Conservation (phyloP, 2,329 filamentous ascomycete species). For the Lachnellula cervina region DNA sequence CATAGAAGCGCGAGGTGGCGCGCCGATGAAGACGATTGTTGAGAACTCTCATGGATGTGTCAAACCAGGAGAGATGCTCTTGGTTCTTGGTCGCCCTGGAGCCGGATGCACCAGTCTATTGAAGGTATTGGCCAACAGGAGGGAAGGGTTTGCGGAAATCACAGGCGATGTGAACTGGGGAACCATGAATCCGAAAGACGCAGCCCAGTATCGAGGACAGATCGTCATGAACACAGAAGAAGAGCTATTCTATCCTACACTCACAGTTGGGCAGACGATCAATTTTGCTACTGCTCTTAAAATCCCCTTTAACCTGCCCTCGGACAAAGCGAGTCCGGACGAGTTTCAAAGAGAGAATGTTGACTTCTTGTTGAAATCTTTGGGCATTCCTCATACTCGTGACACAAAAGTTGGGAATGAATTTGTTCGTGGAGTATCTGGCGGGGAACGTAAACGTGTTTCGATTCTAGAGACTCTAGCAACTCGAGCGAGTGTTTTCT, state of each 20-base stretch:
- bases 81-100: constrained; percentile 65
- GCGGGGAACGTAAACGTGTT: constrained; percentile 58
- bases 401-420: constrained; percentile 54
- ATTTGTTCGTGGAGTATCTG: constrained; percentile 57
- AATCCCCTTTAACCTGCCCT: constrained; percentile 44
- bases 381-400: constrained; percentile 50
- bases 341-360: constrained; percentile 39
- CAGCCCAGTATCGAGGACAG: constrained; percentile 47
- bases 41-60: constrained; percentile 63
- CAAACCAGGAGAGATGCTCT: constrained; percentile 67
- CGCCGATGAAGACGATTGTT: constrained; percentile 59
- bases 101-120: constrained; percentile 67
- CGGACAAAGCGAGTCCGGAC: constrained; percentile 38
- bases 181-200: constrained; percentile 37
- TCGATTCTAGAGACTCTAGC: constrained; percentile 48
- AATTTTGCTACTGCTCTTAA: constrained; percentile 54
- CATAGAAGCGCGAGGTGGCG: constrained; percentile 50
- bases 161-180: constrained; percentile 56
- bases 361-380: constrained; percentile 27
- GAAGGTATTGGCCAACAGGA: constrained; percentile 62
- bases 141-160: constrained; percentile 53
- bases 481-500: constrained; percentile 43
- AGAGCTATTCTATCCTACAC: constrained; percentile 45
- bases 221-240: constrained; percentile 53
- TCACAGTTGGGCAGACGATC: constrained; percentile 48